Conservation (phyloP, 768 basidiomycete genomes). For the Tulasnella sp. region DNA sequence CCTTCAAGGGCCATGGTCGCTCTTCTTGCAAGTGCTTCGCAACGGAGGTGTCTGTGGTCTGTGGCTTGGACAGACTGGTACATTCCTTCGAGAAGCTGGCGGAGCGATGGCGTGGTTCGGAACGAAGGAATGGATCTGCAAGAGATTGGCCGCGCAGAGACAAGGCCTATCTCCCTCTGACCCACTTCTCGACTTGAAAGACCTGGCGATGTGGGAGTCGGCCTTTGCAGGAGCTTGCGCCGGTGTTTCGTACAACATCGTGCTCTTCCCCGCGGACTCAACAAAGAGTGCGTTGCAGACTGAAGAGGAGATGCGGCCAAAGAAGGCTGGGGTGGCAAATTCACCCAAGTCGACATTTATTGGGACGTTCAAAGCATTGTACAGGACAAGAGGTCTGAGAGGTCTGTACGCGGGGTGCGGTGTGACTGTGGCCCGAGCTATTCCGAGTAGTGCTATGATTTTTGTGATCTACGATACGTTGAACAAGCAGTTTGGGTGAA, state of each 20-base stretch:
- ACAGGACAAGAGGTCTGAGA: slow-evolving; percentile 56
- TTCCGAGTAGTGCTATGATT: slow-evolving; percentile 86
- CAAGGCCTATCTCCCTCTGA: neutral
- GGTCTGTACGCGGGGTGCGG: slow-evolving; percentile 92
- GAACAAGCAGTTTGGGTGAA: slow-evolving; percentile 38
- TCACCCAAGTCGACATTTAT: slow-evolving; percentile 34
- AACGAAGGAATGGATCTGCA: slow-evolving; percentile 67
- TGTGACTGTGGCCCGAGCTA: slow-evolving; percentile 72
- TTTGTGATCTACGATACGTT: slow-evolving; percentile 87
- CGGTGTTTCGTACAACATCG: slow-evolving; percentile 72
- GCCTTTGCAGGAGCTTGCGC: slow-evolving; percentile 80
- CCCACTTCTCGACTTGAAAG: slow-evolving; percentile 23
- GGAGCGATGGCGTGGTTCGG: slow-evolving; percentile 88
- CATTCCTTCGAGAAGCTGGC: slow-evolving; percentile 85
- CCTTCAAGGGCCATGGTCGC: slow-evolving; percentile 63
- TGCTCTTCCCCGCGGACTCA: slow-evolving; percentile 92
- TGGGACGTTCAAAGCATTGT: slow-evolving; percentile 59
- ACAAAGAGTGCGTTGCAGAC: slow-evolving; percentile 95
- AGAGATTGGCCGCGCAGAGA: slow-evolving; percentile 37
- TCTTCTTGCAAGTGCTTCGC: slow-evolving; percentile 53
- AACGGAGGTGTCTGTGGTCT: slow-evolving; percentile 67
- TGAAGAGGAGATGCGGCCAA: slow-evolving; percentile 68
- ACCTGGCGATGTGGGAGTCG: slow-evolving; percentile 64
- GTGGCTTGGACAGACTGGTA: slow-evolving; percentile 96
- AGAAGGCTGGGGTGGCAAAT: slow-evolving; percentile 22